phyloP scores from a whole-genome alignment of 345 rosid genomes.

The Arabis hirsuta region DNA sequence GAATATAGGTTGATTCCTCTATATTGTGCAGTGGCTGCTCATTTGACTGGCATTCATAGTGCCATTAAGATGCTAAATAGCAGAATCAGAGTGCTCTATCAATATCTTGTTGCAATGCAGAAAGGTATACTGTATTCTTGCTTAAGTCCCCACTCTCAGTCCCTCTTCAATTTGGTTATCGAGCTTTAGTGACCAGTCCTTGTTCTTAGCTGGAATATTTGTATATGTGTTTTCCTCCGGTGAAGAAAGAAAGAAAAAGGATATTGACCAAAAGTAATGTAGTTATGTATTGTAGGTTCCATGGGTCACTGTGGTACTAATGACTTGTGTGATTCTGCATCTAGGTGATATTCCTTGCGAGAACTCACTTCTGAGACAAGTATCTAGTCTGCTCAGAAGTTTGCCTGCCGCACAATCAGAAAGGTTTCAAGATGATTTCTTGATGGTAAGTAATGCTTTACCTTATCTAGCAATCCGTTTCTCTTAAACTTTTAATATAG shows the following conservation, averaged over 20 bases:
- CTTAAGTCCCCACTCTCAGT: neutral
- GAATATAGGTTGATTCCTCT: neutral
- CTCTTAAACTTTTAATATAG: neutral
- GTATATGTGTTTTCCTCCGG: neutral
- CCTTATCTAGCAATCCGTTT: neutral
- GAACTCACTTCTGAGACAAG: conserved; percentile 91
- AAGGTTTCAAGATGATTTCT: conserved; percentile 88
- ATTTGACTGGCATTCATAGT: conserved; percentile 94
- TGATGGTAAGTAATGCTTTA: conserved; percentile 68
- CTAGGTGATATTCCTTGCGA: conserved; percentile 93
- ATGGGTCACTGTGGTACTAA: neutral
- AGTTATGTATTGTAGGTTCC: neutral
- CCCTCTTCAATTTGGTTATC: neutral
- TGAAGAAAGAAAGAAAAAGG: conserved; percentile 1
- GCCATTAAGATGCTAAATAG: conserved; percentile 99
- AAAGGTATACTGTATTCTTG: conserved; percentile 57
- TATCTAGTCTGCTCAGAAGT: conserved; percentile 88
- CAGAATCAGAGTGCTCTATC: conserved; percentile 90
- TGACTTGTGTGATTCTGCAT: conserved; percentile 33
- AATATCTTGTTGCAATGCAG: conserved; percentile 88
- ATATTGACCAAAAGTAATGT: neutral
- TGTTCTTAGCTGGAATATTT: conserved; percentile 8
- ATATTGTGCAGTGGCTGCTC: conserved; percentile 88
- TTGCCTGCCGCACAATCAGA: conserved; percentile 95
- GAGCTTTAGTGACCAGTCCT: neutral